These are phyloP conservation scores for Athelia sp. DNA, from an alignment of 1,284 basidiomycete species.

Conservation along the genomic window DNA sequence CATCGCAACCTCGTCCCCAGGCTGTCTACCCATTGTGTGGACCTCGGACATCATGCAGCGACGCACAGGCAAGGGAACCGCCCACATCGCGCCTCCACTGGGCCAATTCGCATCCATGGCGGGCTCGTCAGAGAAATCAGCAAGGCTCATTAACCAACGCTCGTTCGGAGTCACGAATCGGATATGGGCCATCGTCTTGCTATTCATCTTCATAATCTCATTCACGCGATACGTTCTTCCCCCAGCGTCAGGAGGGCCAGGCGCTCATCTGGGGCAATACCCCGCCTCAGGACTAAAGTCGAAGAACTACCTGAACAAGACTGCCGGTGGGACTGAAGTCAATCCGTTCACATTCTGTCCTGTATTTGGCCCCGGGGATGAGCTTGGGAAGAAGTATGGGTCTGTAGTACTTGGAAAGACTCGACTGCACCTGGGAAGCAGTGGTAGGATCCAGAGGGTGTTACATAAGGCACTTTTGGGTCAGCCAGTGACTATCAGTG, in stretches of 20 bases:
- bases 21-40: no score
- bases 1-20: no score
- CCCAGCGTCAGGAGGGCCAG: slow-evolving; percentile 8
- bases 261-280: slow-evolving; percentile 22
- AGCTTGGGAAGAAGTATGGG: slow-evolving; percentile 75
- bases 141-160: slow-evolving; percentile 45
- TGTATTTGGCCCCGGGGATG: slow-evolving; percentile 77
- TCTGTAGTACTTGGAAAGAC: slow-evolving; percentile 73
- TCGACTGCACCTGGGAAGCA: slow-evolving; percentile 75
- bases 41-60: slow-evolving; percentile 44
- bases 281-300: slow-evolving; percentile 51
- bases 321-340: slow-evolving; percentile 40
- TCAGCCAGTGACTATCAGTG: slow-evolving; percentile 84
- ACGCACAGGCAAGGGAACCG: slow-evolving; percentile 43
- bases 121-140: slow-evolving; percentile 41
- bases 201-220: slow-evolving; percentile 50
- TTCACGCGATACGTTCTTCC: slow-evolving; percentile 59
- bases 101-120: slow-evolving; percentile 36
- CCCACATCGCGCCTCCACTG: slow-evolving; percentile 49
- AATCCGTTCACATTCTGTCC: slow-evolving; percentile 92
- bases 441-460: slow-evolving; percentile 80
- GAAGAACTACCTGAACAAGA: slow-evolving; percentile 64
- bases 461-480: slow-evolving; percentile 83
- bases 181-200: slow-evolving; percentile 64
- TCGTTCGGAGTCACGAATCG: slow-evolving; percentile 60